phyloP scores from a whole-genome alignment of 2,329 filamentous ascomycete genomes.

The Fusarium irregulare region DNA sequence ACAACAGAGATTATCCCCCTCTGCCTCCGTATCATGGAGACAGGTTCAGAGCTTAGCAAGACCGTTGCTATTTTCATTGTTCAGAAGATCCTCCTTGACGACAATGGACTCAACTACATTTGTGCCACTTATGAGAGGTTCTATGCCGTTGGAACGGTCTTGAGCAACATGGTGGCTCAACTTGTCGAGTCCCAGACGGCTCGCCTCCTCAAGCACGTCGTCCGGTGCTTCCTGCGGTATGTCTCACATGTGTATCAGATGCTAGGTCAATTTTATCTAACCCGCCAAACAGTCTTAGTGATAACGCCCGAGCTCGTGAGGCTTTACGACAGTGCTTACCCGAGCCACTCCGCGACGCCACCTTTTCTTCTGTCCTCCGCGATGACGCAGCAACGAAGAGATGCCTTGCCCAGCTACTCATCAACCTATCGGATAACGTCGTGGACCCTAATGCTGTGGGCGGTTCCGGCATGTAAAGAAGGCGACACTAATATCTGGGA shows the following conservation, averaged over 20 bases:
- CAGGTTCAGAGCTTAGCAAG: conserved; percentile 96
- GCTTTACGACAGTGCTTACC: conserved; percentile 95
- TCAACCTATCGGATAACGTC: conserved; percentile 94
- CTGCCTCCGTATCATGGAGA: conserved; percentile 99
- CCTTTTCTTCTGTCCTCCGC: conserved; percentile 94
- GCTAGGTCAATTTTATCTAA: conserved; percentile 18
- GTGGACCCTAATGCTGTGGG: conserved; percentile 59
- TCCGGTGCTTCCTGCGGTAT: conserved; percentile 94
- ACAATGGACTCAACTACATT: conserved; percentile 97
- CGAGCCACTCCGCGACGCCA: conserved; percentile 97
- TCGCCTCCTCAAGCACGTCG: conserved; percentile 94
- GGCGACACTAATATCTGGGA: conserved; percentile 27
- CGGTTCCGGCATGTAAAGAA: conserved; percentile 50
- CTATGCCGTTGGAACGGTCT: conserved; percentile 95
- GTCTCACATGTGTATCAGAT: conserved; percentile 47
- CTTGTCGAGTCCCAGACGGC: conserved; percentile 98
- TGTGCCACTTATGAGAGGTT: conserved; percentile 99
- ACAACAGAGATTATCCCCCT: conserved; percentile 99
- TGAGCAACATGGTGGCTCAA: conserved; percentile 99
- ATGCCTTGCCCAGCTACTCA: conserved; percentile 94
- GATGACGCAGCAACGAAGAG: conserved; percentile 98
- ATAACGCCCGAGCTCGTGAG: conserved; percentile 95
- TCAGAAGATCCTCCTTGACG: conserved; percentile 97
- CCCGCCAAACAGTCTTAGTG: conserved; percentile 74
- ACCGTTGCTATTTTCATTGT: conserved; percentile 99